Base-by-base conservation (phyloP, 2,329 filamentous ascomycete species). In the Claviceps sp. region DNA sequence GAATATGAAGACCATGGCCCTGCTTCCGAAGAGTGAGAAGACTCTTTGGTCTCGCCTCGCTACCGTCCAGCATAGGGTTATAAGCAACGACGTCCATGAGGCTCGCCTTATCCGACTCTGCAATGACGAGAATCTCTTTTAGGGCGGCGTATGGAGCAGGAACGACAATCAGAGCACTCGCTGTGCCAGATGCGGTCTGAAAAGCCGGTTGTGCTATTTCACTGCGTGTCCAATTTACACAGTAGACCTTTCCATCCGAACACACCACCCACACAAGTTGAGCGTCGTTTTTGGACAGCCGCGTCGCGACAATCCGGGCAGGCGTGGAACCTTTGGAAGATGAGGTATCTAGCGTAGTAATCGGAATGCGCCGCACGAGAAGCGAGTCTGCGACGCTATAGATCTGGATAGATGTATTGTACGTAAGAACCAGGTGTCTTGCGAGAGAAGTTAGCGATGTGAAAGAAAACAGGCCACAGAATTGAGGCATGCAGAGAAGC, bases 301-400 rank as follows among this genome's bases (percentile, higher is more conserved):
- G 62, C 64, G 69, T 71, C 14, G 69, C 69, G 50, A 73, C 66
- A 48, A 76, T 68, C 51, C 63, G 62, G 43, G 62, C 58, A 52
- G 64, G 52, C 43, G 52, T 54, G 39, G 62, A 51, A 9, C 53
- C 54, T 34, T 59, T 60, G 23, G 60, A 49, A 11, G 58, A 57
- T 5, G 61, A 58, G 34, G 59, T 50, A 47, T 65, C 64, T 39
- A 60, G 53, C 37, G 58, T 59, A 52, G 56, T 62, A 57, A 83
- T 70, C 13, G 77, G 70, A 47, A 96, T 83, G 52, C 82, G 80
- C 58, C 88, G 82, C 45, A 88, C 74, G 22, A 94, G 78, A 48
- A 94, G 78, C 1, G 93, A 97, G 51, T 88, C 89, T 56, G 79
- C 73, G 34, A 87, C 80, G 1, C 86, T 86, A 67, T 93, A 95